phyloP scores from a whole-genome alignment of 768 basidiomycete genomes.

The Suillus clintonianus region DNA sequence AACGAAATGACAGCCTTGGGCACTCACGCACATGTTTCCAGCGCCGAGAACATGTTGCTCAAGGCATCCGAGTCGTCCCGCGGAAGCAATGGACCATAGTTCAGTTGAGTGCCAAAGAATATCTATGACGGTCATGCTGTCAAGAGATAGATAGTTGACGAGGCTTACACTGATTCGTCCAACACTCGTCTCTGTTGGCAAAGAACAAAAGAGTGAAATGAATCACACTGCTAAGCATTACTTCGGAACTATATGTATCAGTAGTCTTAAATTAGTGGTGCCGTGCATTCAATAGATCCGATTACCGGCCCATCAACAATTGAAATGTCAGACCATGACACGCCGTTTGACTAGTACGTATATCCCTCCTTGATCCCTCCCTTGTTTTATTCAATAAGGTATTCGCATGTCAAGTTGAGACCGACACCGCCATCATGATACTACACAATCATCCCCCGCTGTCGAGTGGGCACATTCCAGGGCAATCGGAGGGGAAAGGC shows the following conservation, averaged over 20 bases:
- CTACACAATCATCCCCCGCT: too few relatives aligned
- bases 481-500: constrained; percentile 8
- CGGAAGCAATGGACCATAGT: not conserved
- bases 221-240: not conserved
- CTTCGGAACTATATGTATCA: not conserved
- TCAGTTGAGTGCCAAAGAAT: not conserved
- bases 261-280: not conserved
- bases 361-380: not conserved
- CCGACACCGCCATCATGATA: not conserved
- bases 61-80: not conserved
- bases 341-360: not conserved
- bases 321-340: not conserved
- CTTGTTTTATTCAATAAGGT: not conserved
- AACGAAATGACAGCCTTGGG: not conserved
- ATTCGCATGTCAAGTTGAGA: not conserved
- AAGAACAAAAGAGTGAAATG: not conserved
- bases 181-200: not conserved
- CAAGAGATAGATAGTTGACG: not conserved
- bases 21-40: constrained; percentile 2
- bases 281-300: not conserved
- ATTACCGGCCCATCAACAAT: not conserved
- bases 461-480: constrained; percentile 11
- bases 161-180: not conserved
- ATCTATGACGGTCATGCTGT: not conserved
- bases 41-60: not conserved